Base-by-base conservation (phyloP, 495 filamentous ascomycete genomes). In the Aspergillus taichungensis region DNA sequence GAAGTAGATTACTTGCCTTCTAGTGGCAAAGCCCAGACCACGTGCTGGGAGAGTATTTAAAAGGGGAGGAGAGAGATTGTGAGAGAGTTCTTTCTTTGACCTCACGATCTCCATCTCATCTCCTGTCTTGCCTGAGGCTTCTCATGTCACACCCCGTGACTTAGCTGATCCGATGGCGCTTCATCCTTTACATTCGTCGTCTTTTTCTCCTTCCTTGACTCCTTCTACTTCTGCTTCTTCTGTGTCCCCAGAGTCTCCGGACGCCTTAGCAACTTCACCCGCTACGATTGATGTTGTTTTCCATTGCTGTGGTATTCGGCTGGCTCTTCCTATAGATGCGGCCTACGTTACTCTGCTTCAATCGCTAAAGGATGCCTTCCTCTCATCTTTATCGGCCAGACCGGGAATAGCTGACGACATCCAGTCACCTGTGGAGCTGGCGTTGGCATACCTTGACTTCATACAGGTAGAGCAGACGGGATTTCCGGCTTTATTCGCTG, bases 371-470 rank as follows among this genome's bases (percentile, higher is more conserved):
- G 38, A 49, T 28, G 37, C 45, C 0, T 57, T 51, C 13, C 30
- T 53, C n/a, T 43, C 29, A 6, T 51, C 36, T 1, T 29, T 24
- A 8, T 34, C 42, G 8, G n/a, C 2, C 18, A 24, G 18, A 24
- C 4, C 34, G 8, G 9, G 8, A 4, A 13, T 32, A 8, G 13
- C 29, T 12, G 13, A 11, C 4, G 14, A 38, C 6, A 12, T 13
- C 9, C 18, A 34, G 13, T 38, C 50, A 1, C 9, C 40, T 12
- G 13, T 38, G 11, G 37, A 42, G 3, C 24, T 56, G 34, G 50
- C 47, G 6, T 30, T 56, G 10, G 30, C 10, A 4, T 57, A 43
- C 27, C 14, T 56, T 6, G 49, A 52, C 5, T 51, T 49, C 32
- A 42, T 53, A 11, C 31, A 49, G 12, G 8, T 10, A 3, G 39